These are phyloP conservation scores for Monilinia vaccinii-corymbosi DNA, from an alignment of 2,329 filamentous ascomycete species.

Conservation along the genomic window DNA sequence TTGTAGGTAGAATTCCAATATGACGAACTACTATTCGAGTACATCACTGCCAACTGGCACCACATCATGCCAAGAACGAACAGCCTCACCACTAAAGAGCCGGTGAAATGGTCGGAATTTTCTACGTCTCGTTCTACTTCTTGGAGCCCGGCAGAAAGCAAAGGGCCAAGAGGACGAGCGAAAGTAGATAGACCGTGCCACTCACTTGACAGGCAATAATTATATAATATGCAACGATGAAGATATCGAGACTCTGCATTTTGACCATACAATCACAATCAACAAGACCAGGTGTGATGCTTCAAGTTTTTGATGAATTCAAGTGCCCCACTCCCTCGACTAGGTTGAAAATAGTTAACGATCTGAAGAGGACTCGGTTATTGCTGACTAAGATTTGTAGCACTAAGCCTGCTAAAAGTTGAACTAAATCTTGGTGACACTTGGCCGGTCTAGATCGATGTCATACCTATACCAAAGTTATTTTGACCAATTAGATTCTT, in stretches of 20 bases:
- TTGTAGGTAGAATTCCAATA: not conserved
- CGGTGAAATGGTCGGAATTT: not conserved
- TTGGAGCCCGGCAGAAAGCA: conserved; percentile 1
- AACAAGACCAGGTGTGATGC: not conserved
- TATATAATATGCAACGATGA: not conserved
- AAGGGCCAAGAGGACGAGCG: not conserved
- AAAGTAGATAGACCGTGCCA: not conserved
- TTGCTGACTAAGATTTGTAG: not conserved
- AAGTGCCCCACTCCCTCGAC: not conserved
- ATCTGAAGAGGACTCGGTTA: not conserved
- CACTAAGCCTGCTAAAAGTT: not conserved
- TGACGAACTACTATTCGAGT: not conserved
- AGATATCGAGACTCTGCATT: not conserved
- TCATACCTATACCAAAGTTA: not conserved
- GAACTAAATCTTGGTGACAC: not conserved
- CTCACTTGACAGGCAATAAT: conserved; percentile 1
- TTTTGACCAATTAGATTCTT: not conserved
- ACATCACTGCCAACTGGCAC: not conserved
- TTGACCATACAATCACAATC: not conserved
- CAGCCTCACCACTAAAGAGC: not conserved
- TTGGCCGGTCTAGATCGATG: not conserved
- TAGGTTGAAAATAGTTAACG: not conserved
- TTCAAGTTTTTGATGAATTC: not conserved
- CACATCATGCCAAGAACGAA: not conserved
- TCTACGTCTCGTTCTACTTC: not conserved